Percentiles rank a stretch among this genome's conserved stretches.
Evolutionary conservation across 1,139 yeast species (phyloP).

Genomic region (Blastobotrys persicus): DNA sequence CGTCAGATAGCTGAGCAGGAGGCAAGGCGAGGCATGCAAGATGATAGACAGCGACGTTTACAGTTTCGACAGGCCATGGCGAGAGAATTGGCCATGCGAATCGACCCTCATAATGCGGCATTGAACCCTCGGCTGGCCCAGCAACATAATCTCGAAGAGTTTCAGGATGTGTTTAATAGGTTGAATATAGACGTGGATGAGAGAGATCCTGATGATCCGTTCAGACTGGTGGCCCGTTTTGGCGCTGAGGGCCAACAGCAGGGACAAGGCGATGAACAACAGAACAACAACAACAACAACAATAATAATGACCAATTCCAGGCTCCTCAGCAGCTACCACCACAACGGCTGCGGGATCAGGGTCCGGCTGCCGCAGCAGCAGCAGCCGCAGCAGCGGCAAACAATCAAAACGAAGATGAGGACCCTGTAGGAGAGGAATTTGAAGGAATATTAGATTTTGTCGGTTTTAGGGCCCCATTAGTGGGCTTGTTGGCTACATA

Average conservation of each 20-base stretch:
- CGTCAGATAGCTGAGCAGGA: slow-evolving; percentile 17
- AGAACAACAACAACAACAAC: slow-evolving; percentile 8
- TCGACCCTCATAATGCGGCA: slow-evolving; percentile 5
- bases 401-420: slow-evolving; percentile 18
- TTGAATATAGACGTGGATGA: slow-evolving; percentile 1
- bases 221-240: slow-evolving; percentile 8
- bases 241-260: slow-evolving; percentile 6
- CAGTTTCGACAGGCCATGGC: slow-evolving; percentile 9
- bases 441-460: slow-evolving; percentile 31
- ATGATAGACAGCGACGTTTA: slow-evolving; percentile 6
- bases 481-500: slow-evolving; percentile 23
- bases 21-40: slow-evolving; percentile 4
- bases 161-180: slow-evolving; percentile 5
- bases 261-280: slow-evolving; percentile 8
- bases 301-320: background rate
- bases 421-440: slow-evolving; percentile 29
- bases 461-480: slow-evolving; percentile 37
- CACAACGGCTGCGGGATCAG: slow-evolving; percentile 8
- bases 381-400: slow-evolving; percentile 12
- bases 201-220: slow-evolving; percentile 8
- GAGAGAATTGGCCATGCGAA: slow-evolving; percentile 6
- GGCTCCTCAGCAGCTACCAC: background rate
- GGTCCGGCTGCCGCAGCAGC: slow-evolving; percentile 7
- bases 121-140: slow-evolving; percentile 7
- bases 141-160: slow-evolving; percentile 6